Conservation (phyloP, 495 filamentous ascomycete genomes). For the Penicillium desertorum region DNA sequence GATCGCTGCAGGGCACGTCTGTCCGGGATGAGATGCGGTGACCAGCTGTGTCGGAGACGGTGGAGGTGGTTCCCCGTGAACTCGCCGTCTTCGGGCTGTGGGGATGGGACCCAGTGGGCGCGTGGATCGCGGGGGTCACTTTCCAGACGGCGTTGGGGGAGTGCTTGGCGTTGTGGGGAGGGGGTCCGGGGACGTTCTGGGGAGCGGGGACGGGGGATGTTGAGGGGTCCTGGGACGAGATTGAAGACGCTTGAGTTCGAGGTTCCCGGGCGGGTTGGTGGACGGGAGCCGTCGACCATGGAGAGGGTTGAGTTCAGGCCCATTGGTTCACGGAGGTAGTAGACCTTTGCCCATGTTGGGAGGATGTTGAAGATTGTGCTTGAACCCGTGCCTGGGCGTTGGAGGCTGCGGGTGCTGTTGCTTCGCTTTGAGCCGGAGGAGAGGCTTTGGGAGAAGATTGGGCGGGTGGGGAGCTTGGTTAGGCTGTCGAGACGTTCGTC, state of each 20-base stretch:
- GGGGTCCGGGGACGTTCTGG: constrained; percentile 11
- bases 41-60: constrained; percentile 58
- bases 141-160: constrained; percentile 27
- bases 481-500: constrained; percentile 44
- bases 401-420: constrained; percentile 39
- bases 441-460: constrained; percentile 34
- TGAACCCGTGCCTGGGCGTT: constrained; percentile 43
- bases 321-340: constrained; percentile 45
- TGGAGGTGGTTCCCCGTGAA: constrained; percentile 24
- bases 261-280: constrained; percentile 32
- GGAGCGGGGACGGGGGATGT: constrained; percentile 20
- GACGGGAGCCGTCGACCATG: constrained; percentile 35
- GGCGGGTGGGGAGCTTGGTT: constrained; percentile 42
- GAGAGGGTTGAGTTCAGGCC: constrained; percentile 34
- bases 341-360: constrained; percentile 48
- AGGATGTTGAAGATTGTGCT: constrained; percentile 57
- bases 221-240: constrained; percentile 33
- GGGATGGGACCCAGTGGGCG: constrained; percentile 42
- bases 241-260: constrained; percentile 35
- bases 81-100: constrained; percentile 25
- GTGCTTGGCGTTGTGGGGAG: constrained; percentile 4
- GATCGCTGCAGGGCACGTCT: constrained; percentile 41
- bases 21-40: constrained; percentile 71
- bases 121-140: constrained; percentile 47
- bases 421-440: constrained; percentile 41